phyloP scores from a whole-genome alignment of 2,329 filamentous ascomycete species.

The Clonostachys rhizophaga region DNA sequence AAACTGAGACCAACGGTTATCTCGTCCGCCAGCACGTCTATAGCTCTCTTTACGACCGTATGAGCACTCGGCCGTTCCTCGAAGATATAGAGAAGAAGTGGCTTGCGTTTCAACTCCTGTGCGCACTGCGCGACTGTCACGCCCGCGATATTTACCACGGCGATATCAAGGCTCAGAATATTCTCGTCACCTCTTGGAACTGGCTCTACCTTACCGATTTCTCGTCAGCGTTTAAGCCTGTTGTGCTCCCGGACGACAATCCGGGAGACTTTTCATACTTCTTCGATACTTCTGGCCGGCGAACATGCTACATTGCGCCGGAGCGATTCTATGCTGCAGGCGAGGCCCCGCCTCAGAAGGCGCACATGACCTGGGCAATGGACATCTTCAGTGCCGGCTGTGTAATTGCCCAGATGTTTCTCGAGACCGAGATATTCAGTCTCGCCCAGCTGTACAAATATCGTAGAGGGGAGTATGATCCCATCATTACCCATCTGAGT shows the following conservation, averaged over 20 bases:
- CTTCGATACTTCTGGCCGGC: constrained; percentile 86
- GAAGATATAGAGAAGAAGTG: constrained; percentile 99
- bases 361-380: constrained; percentile 84
- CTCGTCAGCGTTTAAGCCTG: constrained; percentile 91
- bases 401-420: constrained; percentile 92
- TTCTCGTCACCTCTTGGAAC: constrained; percentile 97
- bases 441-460: constrained; percentile 95
- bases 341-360: constrained; percentile 54
- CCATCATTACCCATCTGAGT: constrained; percentile 71
- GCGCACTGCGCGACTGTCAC: constrained; percentile 88
- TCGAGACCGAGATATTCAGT: constrained; percentile 96
- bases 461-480: constrained; percentile 87
- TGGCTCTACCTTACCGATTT: constrained; percentile 99
- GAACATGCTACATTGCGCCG: constrained; percentile 92
- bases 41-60: constrained; percentile 92
- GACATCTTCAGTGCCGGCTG: constrained; percentile 97
- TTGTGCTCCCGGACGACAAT: constrained; percentile 91
- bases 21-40: constrained; percentile 93
- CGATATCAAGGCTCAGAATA: constrained; percentile 97
- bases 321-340: constrained; percentile 80
- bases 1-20: constrained; percentile 88
- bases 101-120: constrained; percentile 93
- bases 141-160: constrained; percentile 87
- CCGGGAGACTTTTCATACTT: constrained; percentile 97
- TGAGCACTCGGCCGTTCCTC: constrained; percentile 92